Evolutionary conservation across 2,329 filamentous ascomycete species (phyloP).

Genomic region (Saccharata proteae): DNA sequence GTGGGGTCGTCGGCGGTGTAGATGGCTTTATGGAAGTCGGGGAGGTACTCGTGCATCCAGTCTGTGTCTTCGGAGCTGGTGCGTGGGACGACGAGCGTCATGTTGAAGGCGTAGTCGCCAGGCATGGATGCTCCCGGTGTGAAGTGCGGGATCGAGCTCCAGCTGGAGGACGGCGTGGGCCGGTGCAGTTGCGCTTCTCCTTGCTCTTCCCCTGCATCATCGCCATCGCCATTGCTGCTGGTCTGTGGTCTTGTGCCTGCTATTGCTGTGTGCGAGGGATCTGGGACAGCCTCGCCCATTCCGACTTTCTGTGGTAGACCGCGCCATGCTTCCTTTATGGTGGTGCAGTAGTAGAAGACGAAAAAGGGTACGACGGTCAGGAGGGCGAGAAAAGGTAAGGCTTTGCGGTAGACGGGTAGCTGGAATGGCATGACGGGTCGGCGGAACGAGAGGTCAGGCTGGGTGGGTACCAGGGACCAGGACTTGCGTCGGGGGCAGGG

Average conservation of each 20-base stretch:
- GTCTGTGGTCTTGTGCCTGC: constrained; percentile 9
- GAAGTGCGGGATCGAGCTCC: constrained; percentile 25
- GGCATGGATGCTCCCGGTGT: constrained; percentile 23
- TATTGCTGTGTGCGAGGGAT: constrained; percentile 8
- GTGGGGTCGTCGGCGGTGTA: constrained; percentile 41
- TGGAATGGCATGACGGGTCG: constrained; percentile 6
- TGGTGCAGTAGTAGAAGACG: constrained; percentile 24
- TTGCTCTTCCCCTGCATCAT: constrained; percentile 17
- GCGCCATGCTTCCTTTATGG: constrained; percentile 23
- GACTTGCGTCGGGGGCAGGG: too few relatives aligned
- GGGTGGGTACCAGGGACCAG: too few relatives aligned
- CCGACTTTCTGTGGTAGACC: constrained; percentile 29
- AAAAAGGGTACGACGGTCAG: constrained; percentile 17
- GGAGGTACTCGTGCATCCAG: constrained; percentile 44
- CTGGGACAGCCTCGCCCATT: constrained; percentile 23
- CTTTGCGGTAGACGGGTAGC: too few relatives aligned
- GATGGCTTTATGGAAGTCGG: constrained; percentile 33
- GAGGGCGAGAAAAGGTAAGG: constrained; percentile 20
- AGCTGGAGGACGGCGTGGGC: constrained; percentile 16
- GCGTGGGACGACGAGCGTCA: constrained; percentile 42
- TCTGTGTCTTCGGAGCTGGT: constrained; percentile 38
- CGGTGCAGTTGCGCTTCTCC: not conserved
- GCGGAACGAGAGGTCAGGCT: too few relatives aligned
- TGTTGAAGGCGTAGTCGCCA: constrained; percentile 38
- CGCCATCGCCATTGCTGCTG: constrained; percentile 7